A percentile compares a stretch with the other conserved stretches of the same genome.
These are phyloP conservation scores for Periconia macrospinosa DNA, from an alignment of 2,329 filamentous ascomycete genomes.

Conservation along the genomic window DNA sequence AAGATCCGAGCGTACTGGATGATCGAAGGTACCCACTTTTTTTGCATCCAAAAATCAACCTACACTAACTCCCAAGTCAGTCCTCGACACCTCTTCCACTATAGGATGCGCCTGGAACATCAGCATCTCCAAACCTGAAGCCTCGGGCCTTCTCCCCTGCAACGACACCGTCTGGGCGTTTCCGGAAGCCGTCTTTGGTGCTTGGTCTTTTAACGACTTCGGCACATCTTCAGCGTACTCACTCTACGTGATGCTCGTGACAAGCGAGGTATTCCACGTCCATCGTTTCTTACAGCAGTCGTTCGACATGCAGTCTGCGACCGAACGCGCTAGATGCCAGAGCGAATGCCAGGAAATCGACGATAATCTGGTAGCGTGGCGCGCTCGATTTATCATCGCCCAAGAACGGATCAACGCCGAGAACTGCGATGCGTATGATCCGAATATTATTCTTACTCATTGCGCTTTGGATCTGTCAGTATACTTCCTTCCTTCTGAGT, in stretches of 20 bases:
- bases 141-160: conserved; percentile 23
- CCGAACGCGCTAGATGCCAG: conserved; percentile 24
- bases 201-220: conserved; percentile 20
- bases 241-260: conserved; percentile 26
- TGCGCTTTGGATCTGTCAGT: conserved; percentile 26
- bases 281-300: conserved; percentile 28
- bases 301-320: conserved; percentile 22
- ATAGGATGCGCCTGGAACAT: conserved; percentile 36
- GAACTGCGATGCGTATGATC: conserved; percentile 20
- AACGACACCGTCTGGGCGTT: conserved; percentile 29
- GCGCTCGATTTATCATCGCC: conserved; percentile 20
- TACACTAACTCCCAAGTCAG: conserved; percentile 2
- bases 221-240: conserved; percentile 25
- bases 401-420: conserved; percentile 15
- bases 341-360: conserved; percentile 25
- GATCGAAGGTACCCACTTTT: conserved; percentile 23
- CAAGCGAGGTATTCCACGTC: conserved; percentile 26
- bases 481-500: too few relatives aligned
- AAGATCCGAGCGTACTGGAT: conserved; percentile 43
- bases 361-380: conserved; percentile 24
- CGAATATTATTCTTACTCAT: conserved; percentile 23
- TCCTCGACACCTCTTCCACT: conserved; percentile 38
- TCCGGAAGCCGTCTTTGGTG: conserved; percentile 22
- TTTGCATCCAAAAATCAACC: not conserved
- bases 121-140: conserved; percentile 16